A percentile compares a stretch with the other conserved stretches of the same genome.
Evolutionary conservation across 148 eudicot genomes (phyloP).

Genomic region (Simmondsia chinensis): DNA sequence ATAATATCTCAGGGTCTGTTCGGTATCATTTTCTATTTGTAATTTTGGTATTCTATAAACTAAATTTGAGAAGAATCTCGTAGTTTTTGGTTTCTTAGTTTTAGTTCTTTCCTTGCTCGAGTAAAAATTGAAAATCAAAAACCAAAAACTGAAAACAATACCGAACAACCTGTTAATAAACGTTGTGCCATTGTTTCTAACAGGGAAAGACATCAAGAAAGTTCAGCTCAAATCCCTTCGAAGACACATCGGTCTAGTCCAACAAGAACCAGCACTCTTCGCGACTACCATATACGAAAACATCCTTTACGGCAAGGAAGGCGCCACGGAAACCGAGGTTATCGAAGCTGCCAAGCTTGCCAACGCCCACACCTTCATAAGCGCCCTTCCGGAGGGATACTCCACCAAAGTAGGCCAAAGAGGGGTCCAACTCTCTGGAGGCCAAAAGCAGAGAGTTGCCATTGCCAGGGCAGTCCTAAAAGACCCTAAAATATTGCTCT

Average conservation of each 20-base stretch:
- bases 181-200: not conserved
- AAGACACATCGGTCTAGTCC: constrained; percentile 83
- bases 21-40: too few relatives aligned
- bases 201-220: constrained; percentile 79
- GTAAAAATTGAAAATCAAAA: too few relatives aligned
- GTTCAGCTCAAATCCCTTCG: constrained; percentile 77
- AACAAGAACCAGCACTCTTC: constrained; percentile 94
- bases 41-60: too few relatives aligned
- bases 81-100: too few relatives aligned
- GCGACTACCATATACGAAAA: constrained; percentile 89
- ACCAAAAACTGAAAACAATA: too few relatives aligned
- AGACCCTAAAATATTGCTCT: constrained; percentile 65
- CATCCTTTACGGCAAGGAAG: constrained; percentile 89
- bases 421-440: constrained; percentile 94
- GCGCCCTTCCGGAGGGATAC: constrained; percentile 92
- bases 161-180: too few relatives aligned
- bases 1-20: too few relatives aligned
- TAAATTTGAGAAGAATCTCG: too few relatives aligned
- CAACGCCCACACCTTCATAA: constrained; percentile 83
- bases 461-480: constrained; percentile 87
- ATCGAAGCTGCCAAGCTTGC: constrained; percentile 87
- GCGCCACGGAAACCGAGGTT: constrained; percentile 74
- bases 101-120: too few relatives aligned
- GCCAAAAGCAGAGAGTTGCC: constrained; percentile 96
- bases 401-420: constrained; percentile 86